Percentiles rank a stretch among this genome's conserved stretches.
Evolutionary conservation across 257 asterid species (phyloP).

Genomic region (Plantago major): DNA sequence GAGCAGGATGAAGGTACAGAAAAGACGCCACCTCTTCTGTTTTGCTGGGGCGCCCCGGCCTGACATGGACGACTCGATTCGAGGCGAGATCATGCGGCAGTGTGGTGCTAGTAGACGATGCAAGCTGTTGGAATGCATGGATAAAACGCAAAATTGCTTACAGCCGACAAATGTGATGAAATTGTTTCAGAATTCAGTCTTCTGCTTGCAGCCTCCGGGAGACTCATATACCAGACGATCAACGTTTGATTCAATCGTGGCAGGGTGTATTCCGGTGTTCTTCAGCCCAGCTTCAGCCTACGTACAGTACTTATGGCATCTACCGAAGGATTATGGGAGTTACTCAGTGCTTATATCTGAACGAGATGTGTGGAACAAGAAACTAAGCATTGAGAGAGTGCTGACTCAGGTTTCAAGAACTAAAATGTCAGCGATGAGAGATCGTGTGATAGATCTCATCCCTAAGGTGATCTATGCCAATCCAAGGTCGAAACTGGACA

Average conservation of each 20-base stretch:
- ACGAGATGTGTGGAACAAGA: slow-evolving; percentile 46
- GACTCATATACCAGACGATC: slow-evolving; percentile 82
- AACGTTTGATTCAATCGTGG: slow-evolving; percentile 68
- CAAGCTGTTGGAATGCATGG: slow-evolving; percentile 47
- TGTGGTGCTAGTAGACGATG: slow-evolving; percentile 45
- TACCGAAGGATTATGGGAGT: slow-evolving; percentile 45
- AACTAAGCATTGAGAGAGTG: slow-evolving; percentile 42
- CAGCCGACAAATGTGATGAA: slow-evolving; percentile 62
- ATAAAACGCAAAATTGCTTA: slow-evolving; percentile 45
- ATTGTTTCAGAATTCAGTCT: slow-evolving; percentile 49
- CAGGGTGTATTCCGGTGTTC: slow-evolving; percentile 89
- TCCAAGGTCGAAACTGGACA: slow-evolving; percentile 45
- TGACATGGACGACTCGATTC: slow-evolving; percentile 44
- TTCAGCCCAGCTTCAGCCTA: slow-evolving; percentile 74
- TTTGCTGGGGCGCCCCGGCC: slow-evolving; percentile 84
- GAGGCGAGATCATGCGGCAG: slow-evolving; percentile 65
- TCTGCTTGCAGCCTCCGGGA: slow-evolving; percentile 85
- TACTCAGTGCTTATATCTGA: slow-evolving; percentile 73
- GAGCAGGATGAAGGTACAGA: slow-evolving; percentile 41
- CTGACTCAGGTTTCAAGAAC: slow-evolving; percentile 40
- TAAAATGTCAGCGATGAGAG: slow-evolving; percentile 57
- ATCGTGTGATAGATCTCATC: slow-evolving; percentile 64
- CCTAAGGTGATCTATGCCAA: slow-evolving; percentile 69
- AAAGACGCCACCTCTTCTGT: slow-evolving; percentile 40
- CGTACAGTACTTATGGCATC: slow-evolving; percentile 80